Evolutionary conservation across 2,329 filamentous ascomycete species (phyloP), one percentile per base, ranked within the genome.

Genomic region (Aspergillus pseudoglaucus): DNA sequence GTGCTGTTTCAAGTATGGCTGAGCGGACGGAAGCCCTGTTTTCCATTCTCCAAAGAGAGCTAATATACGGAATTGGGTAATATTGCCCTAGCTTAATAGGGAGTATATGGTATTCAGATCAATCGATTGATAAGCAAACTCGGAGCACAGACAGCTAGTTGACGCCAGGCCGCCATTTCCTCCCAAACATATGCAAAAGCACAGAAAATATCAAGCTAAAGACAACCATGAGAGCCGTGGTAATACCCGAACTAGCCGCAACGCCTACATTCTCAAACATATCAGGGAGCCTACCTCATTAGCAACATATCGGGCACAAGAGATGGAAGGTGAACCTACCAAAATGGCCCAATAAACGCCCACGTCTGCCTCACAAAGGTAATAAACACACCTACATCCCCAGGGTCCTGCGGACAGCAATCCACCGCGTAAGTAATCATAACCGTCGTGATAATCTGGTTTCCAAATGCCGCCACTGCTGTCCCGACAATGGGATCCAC

Each of bases 361-460:
- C 65, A 68, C 2, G 62, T 62, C 42, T 59, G 63, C 20, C 80
- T 71, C 2, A 83, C 72, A 53, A 83, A 74, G 2, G 74, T 81
- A 57, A 84, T 73, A 52, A 82, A 82, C 0, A 83, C 80, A n/a
- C 80, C 81, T 14, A 84, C 72, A 45, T 74, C 76, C 2, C 74
- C 76, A 1, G 78, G 72, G 47, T 83, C 75, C 35, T 77, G 68
- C 0, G 70, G 73, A 54, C 80, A 77, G 54, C 77, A 80, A 57
- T 84, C 80, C 3, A 84, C 74, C 0, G 80, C 75, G 58, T 66
- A 84, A 0, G 81, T 84, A 45, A 82, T 76, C 49, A 82, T 62
- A 1, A 83, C 76, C 0, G 81, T 84, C 2, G 81, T 83, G 20
- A 83, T 72, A 30, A 84, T 75, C 61, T 84, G 81, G 53, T 82